Evolutionary conservation across 495 filamentous ascomycete genomes (phyloP).

Genomic region (Talaromyces wortmannii): DNA sequence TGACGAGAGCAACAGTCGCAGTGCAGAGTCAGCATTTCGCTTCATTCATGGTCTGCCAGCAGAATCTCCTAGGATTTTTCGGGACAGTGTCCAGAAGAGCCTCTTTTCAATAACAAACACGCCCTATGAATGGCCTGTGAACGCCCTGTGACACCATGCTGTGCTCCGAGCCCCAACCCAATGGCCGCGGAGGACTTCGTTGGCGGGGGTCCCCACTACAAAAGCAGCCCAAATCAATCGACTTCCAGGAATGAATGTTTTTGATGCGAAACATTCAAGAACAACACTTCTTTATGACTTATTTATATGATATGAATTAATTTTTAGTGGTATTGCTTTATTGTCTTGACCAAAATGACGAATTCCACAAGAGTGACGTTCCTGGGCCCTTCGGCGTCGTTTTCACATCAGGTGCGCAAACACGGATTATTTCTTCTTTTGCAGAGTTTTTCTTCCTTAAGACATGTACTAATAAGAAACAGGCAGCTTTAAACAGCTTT

Average conservation of each 20-base stretch:
- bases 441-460: not conserved
- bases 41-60: no score
- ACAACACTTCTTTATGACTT: not conserved
- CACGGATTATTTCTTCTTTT: not conserved
- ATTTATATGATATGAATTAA: not conserved
- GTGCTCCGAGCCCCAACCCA: no score
- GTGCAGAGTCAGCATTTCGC: no score
- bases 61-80: no score
- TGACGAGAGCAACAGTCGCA: not conserved
- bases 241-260: not conserved
- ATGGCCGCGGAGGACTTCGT: no score
- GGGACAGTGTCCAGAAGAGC: no score
- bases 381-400: conserved; percentile 77
- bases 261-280: not conserved
- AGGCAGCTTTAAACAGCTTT: conserved; percentile 67
- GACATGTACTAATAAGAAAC: not conserved
- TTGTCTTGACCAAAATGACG: not conserved
- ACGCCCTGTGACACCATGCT: no score
- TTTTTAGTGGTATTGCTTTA: not conserved
- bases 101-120: no score
- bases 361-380: conserved; percentile 53
- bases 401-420: conserved; percentile 77
- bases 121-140: no score
- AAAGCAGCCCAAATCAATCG: no score
- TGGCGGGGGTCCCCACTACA: no score